A percentile compares a stretch with the other conserved stretches of the same genome.
Evolutionary conservation across 148 eudicot genomes (phyloP).

Genomic region (Dianthus caryophyllus): DNA sequence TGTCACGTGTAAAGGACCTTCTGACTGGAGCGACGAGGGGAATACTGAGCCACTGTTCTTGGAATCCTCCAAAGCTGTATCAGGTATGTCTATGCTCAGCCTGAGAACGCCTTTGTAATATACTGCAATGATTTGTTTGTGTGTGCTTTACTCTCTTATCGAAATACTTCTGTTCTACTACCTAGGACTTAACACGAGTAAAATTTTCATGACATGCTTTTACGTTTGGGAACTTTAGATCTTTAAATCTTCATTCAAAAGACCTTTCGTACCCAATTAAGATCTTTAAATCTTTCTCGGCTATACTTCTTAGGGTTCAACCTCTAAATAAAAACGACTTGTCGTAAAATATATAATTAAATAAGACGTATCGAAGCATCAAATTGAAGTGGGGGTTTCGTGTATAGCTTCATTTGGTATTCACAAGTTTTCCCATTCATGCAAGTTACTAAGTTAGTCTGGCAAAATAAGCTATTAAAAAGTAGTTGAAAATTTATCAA

Average conservation of each 20-base stretch:
- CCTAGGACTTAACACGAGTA: no score
- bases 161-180: no score
- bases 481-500: neutral
- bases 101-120: neutral
- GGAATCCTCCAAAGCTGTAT: conserved; percentile 40
- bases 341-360: no score
- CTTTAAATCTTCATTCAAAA: no score
- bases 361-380: neutral
- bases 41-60: conserved; percentile 25
- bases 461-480: neutral
- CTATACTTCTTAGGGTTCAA: no score
- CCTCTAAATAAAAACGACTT: no score
- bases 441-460: neutral
- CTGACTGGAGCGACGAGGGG: neutral
- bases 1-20: neutral
- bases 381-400: neutral
- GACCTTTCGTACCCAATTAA: no score
- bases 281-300: no score
- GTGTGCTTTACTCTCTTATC: neutral
- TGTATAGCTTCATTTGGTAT: neutral
- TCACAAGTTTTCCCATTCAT: neutral
- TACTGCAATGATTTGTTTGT: neutral
- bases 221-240: no score
- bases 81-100: conserved; percentile 43
- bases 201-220: no score